Evolutionary conservation across 2,329 filamentous ascomycete species (phyloP).

Genomic region (Colletotrichum limetticola): DNA sequence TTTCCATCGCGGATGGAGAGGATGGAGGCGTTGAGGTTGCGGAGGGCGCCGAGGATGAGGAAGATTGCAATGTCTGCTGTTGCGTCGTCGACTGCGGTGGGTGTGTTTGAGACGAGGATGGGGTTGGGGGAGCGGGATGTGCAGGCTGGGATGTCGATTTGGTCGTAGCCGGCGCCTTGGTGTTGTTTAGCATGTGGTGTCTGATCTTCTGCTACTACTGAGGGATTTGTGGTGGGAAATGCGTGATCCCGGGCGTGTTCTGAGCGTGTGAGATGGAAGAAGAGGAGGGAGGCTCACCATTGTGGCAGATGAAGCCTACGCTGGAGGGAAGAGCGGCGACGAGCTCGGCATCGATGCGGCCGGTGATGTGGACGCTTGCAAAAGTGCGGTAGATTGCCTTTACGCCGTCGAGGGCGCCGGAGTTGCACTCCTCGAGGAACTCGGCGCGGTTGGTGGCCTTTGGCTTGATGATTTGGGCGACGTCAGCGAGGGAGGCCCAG

Average conservation of each 20-base stretch:
- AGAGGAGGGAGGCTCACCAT: constrained; percentile 54
- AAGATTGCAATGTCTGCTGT: constrained; percentile 87
- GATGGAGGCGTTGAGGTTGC: constrained; percentile 78
- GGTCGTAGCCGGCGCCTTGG: constrained; percentile 87
- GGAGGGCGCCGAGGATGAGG: constrained; percentile 81
- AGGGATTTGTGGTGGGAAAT: too few relatives aligned
- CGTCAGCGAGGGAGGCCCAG: constrained; percentile 69
- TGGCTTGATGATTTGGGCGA: constrained; percentile 75
- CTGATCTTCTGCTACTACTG: too few relatives aligned
- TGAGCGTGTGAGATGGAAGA: not conserved
- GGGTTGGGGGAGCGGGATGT: constrained; percentile 60
- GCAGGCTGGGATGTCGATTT: constrained; percentile 80
- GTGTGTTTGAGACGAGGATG: constrained; percentile 82
- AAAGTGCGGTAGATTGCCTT: constrained; percentile 79
- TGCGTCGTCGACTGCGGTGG: constrained; percentile 83
- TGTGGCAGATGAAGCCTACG: constrained; percentile 69
- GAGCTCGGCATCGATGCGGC: constrained; percentile 77
- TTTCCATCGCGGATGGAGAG: constrained; percentile 70
- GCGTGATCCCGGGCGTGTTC: not conserved
- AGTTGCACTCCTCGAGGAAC: constrained; percentile 75
- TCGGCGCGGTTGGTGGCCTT: constrained; percentile 69
- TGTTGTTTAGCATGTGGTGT: not conserved
- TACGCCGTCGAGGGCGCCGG: constrained; percentile 74
- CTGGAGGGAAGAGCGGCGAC: constrained; percentile 65
- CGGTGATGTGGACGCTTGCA: constrained; percentile 70